Evolutionary conservation across 352 stramenopile species (phyloP), one percentile per base, ranked within the genome.

Genomic region (Pythium insidiosum): DNA sequence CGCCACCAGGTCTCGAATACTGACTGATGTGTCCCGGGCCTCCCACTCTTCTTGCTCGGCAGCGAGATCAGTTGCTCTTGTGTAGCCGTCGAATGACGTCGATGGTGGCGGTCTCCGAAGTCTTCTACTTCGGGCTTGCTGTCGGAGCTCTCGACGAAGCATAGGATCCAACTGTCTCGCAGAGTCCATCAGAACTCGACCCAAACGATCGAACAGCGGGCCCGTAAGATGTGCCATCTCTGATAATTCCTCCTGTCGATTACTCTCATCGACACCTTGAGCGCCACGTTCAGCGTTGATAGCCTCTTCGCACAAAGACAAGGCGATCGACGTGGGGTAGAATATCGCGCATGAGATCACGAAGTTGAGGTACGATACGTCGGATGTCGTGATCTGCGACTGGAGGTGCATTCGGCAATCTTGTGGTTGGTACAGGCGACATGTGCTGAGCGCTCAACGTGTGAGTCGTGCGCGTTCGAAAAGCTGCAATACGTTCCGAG

Each of bases 401-500:
- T 41, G 41, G 40, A 12, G 78, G 75, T 0, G 71, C 63, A 43
- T 76, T 79, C 4, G 68, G 68, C 7, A 87, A 53, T 4, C 74
- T 55, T 10, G 71, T 86, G 5, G 50, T 63, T 0, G 76, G 73
- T 16, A 67, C 45, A 0, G 78, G 81, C 5, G 74, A 88, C 54
- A 88, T 64, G 7, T 77, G 68, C 9, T 58, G 55, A 4, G 53
- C 28, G n/a, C 58, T 71, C 29, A 68, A 45, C 0, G 61, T 63
- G 43, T 89, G 74, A 6, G 68, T 39, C 0, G 95, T 99, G 3
- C 92, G 71, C 6, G 94, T 98, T 5, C 95, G 82, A 60, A 99
- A 99, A 0, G 94, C 92, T 0, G 95, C 87, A 31, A 99, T 87
- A 6, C 96, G 76, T 18, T 87, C 73, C 30, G 94, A 98, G 60